Evolutionary conservation across 2,329 filamentous ascomycete species (phyloP).

Genomic region (Claviceps monticola): DNA sequence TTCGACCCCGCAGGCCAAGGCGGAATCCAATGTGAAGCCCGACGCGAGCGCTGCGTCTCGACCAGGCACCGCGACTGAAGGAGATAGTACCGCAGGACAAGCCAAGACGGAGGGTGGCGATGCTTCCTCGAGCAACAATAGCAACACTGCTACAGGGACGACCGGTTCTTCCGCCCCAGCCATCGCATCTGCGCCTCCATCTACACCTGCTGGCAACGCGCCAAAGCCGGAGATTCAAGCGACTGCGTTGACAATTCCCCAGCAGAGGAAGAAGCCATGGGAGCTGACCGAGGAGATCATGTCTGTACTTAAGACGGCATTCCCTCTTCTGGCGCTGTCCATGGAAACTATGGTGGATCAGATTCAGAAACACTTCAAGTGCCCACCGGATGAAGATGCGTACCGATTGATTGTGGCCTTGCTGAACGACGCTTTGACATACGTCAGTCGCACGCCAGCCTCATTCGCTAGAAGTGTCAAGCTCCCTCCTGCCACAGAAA

Average conservation of each 20-base stretch:
- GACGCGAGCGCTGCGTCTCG: slow-evolving; percentile 27
- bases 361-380: slow-evolving; percentile 98
- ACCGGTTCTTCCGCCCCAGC: slow-evolving; percentile 14
- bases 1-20: slow-evolving; percentile 38
- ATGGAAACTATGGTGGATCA: slow-evolving; percentile 99
- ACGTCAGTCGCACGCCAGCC: slow-evolving; percentile 74
- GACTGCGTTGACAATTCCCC: slow-evolving; percentile 2
- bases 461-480: slow-evolving; percentile 88
- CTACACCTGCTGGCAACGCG: slow-evolving; percentile 1
- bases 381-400: slow-evolving; percentile 92
- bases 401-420: slow-evolving; percentile 95
- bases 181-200: slow-evolving; percentile 12
- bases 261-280: slow-evolving; percentile 71
- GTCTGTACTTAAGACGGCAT: slow-evolving; percentile 89
- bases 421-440: slow-evolving; percentile 86
- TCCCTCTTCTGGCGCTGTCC: slow-evolving; percentile 84
- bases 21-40: slow-evolving; percentile 28
- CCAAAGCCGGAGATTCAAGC: slow-evolving; percentile 13
- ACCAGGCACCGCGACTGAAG: slow-evolving; percentile 38
- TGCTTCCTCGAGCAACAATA: slow-evolving; percentile 1
- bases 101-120: slow-evolving; percentile 33
- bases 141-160: slow-evolving; percentile 15
- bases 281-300: slow-evolving; percentile 94
- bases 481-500: slow-evolving; percentile 77
- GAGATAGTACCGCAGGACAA: slow-evolving; percentile 21